Evolutionary conservation across 345 rosid genomes (phyloP).

Genomic region (Eucalyptus paniculata): DNA sequence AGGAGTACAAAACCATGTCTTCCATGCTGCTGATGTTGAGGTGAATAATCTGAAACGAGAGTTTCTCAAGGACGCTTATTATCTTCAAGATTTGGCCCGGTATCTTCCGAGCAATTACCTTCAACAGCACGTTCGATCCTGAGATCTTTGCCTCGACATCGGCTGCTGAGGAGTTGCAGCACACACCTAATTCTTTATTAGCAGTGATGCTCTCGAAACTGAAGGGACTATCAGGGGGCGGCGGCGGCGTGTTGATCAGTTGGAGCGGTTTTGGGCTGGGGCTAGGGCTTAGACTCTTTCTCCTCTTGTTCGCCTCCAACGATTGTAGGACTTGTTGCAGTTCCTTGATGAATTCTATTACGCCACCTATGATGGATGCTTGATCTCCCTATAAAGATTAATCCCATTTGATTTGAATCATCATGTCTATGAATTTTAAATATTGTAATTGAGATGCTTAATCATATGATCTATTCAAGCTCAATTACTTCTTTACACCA

Average conservation of each 20-base stretch:
- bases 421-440: not conserved
- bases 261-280: conserved; percentile 21
- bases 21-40: conserved; percentile 88
- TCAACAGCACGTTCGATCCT: conserved; percentile 70
- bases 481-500: not conserved
- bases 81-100: conserved; percentile 67
- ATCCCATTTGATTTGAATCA: not conserved
- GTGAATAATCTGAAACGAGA: conserved; percentile 69
- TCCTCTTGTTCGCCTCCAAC: conserved; percentile 75
- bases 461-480: not conserved
- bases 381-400: conserved; percentile 60
- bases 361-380: conserved; percentile 95
- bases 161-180: conserved; percentile 77
- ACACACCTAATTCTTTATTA: conserved; percentile 23
- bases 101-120: conserved; percentile 38
- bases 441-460: not conserved
- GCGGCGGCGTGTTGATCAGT: not conserved
- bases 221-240: not conserved
- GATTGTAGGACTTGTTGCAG: conserved; percentile 71
- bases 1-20: conserved; percentile 80
- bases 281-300: conserved; percentile 63
- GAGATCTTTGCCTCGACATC: conserved; percentile 89
- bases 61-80: conserved; percentile 57
- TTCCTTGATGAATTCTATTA: conserved; percentile 82
- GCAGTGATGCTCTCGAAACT: not conserved